A percentile compares a stretch with the other conserved stretches of the same genome.
phyloP scores from a whole-genome alignment of 768 basidiomycete genomes.

The Gloeopeniophorella convolvens region DNA sequence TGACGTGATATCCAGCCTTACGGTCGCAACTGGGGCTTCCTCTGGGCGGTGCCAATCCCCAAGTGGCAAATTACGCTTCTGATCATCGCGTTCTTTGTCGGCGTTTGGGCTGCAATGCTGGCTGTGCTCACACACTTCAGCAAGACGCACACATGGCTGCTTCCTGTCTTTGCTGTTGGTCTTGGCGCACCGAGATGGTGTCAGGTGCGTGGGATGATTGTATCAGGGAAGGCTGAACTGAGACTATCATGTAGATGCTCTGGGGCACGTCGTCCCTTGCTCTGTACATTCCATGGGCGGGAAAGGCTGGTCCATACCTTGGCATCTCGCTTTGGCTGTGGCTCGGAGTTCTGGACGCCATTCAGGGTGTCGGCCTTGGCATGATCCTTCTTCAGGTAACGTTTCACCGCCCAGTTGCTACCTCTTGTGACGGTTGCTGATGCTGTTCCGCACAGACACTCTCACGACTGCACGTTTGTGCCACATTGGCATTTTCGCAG shows the following conservation, averaged over 20 bases:
- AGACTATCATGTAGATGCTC: conserved; percentile 49
- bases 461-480: conserved; percentile 90
- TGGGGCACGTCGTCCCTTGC: conserved; percentile 96
- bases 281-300: conserved; percentile 92
- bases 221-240: neutral
- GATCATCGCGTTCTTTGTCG: conserved; percentile 78
- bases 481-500: conserved; percentile 86
- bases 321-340: conserved; percentile 90
- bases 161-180: conserved; percentile 93
- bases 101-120: conserved; percentile 76
- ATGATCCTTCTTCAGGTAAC: conserved; percentile 74
- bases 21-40: conserved; percentile 92
- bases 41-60: conserved; percentile 79
- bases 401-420: neutral
- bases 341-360: conserved; percentile 90
- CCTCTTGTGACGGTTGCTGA: neutral
- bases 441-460: conserved; percentile 46
- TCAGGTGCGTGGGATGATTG: conserved; percentile 44
- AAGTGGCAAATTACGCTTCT: conserved; percentile 81
- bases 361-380: conserved; percentile 91
- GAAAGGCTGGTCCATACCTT: conserved; percentile 77
- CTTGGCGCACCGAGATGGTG: conserved; percentile 94
- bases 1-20: conserved; percentile 50
- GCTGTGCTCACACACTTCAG: conserved; percentile 75
- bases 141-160: conserved; percentile 92